Percentiles rank a stretch among this genome's conserved stretches.
Conservation (phyloP, 2,329 filamentous ascomycete genomes). For the Pseudocercospora fuligena region DNA sequence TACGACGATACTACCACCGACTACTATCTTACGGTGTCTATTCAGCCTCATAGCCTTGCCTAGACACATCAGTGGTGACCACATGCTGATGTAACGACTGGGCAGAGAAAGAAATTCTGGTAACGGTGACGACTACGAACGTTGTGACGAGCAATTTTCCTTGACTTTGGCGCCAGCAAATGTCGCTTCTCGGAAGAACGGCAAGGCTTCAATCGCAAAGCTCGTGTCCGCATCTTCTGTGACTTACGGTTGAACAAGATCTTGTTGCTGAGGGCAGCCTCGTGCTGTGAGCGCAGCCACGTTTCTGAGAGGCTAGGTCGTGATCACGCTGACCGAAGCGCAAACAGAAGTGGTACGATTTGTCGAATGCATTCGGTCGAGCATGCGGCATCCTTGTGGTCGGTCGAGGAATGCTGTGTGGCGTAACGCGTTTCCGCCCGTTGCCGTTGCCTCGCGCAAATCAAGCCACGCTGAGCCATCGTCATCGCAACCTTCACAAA, state of each 20-base stretch:
- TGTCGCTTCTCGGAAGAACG: too few relatives aligned
- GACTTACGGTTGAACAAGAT: too few relatives aligned
- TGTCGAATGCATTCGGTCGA: neutral
- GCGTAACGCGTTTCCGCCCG: neutral
- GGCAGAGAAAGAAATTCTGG: neutral
- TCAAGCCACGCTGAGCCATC: neutral
- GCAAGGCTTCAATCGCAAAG: too few relatives aligned
- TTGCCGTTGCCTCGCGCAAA: neutral
- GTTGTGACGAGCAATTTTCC: too few relatives aligned
- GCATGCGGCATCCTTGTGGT: neutral
- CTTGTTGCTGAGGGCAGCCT: too few relatives aligned
- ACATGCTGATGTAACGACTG: neutral
- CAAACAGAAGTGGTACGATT: constrained; percentile 5
- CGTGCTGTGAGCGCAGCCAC: too few relatives aligned
- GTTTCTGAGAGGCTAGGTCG: too few relatives aligned
- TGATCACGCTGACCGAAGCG: neutral
- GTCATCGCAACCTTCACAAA: neutral
- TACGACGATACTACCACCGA: neutral
- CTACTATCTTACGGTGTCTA: neutral
- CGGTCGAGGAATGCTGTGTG: neutral
- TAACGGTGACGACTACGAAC: neutral
- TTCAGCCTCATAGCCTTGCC: neutral
- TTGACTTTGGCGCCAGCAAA: too few relatives aligned
- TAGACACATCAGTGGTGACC: neutral
- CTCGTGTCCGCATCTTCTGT: too few relatives aligned